Evolutionary conservation across 2,329 filamentous ascomycete species (phyloP).

Genomic region (Trichoderma endophyticum): DNA sequence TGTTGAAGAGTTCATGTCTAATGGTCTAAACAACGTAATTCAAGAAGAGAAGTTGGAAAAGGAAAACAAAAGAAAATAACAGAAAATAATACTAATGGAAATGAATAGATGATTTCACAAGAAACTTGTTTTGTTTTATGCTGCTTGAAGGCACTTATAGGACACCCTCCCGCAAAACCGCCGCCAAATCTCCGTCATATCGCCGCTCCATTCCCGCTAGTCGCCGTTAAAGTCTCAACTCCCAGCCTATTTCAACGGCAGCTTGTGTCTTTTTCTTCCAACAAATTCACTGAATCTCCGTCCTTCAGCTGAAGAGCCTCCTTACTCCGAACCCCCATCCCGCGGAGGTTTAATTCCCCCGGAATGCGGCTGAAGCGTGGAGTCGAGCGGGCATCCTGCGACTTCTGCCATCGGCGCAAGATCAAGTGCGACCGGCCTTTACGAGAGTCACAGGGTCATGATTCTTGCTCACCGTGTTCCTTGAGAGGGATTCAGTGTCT

Average conservation of each 20-base stretch:
- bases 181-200: slow-evolving; percentile 10
- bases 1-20: background rate
- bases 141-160: background rate
- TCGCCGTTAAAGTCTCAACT: background rate
- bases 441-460: background rate
- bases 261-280: background rate
- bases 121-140: background rate
- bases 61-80: background rate
- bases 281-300: background rate
- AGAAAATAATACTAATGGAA: background rate
- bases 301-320: background rate
- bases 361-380: slow-evolving; percentile 5
- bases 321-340: background rate
- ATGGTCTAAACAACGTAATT: background rate
- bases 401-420: slow-evolving; percentile 6
- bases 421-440: slow-evolving; percentile 6
- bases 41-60: background rate
- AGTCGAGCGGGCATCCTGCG: slow-evolving; percentile 4
- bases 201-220: background rate
- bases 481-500: background rate
- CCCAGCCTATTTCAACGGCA: background rate
- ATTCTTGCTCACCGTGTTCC: slow-evolving; percentile 1
- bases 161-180: background rate
- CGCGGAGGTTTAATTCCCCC: background rate
- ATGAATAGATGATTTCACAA: background rate